Evolutionary conservation across 2,329 filamentous ascomycete genomes (phyloP), one percentile per base, ranked within the genome.

Genomic region (Claviceps spartinae): DNA sequence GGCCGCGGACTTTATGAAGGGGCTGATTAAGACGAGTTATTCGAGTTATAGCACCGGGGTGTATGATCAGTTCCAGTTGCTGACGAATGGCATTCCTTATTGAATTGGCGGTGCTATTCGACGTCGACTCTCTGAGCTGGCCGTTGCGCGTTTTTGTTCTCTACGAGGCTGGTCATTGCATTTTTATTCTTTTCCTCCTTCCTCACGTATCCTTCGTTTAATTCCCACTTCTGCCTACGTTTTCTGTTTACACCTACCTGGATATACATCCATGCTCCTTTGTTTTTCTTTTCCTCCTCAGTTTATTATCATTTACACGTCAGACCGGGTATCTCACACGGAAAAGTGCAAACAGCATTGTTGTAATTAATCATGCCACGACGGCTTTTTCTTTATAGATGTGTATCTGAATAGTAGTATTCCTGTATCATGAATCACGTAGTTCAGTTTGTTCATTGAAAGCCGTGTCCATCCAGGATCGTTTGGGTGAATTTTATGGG

Each of bases 51-150:
- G 86, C 52, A 99, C 93, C 1, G 89, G 88, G 58, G 85, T 91
- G 47, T 99, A 99, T 67, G 94, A 99, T 71, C 88, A 95, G 67
- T 99, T 96, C 76, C 93, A 99, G 74, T 73, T 96, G 62, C 72
- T 96, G 69, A 97, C 93, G 36, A 97, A 98, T 65, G 93, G 91
- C 6, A 98, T 98, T 67, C 93, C 93, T 37, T 97, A 94, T 65
- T 95, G 77, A 77, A 61, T 16, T 44, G 30, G 30, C 30, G 30
- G 30, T 11, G 30, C 30, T 34, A 11, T 11, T 34, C 9, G 30
- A 34, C 9, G 3, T 34, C 1, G 9, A 34, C 30, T 34, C 30
- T 34, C 30, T 34, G 30, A 11, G 30, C 30, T 34, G 30, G 30
- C 9, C 9, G 30, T 34, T 34, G 30, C 8, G 7, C 26, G 30